Percentiles rank a stretch among this genome's conserved stretches.
Evolutionary conservation across 164 flowering plant species (phyloP).

Genomic region (Umbilicus rupestris): DNA sequence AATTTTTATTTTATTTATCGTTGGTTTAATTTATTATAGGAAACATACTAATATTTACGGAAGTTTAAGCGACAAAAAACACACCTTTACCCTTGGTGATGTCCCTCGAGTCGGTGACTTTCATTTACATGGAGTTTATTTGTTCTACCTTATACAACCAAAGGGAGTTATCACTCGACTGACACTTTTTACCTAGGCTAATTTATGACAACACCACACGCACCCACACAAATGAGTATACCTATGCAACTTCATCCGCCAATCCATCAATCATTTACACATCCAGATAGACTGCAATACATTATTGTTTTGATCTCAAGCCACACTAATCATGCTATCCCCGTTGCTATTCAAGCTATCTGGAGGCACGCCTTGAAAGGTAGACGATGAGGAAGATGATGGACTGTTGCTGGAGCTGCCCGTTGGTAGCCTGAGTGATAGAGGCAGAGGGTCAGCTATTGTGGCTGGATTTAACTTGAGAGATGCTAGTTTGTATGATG

Average conservation of each 20-base stretch:
- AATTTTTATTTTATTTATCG: too few relatives aligned
- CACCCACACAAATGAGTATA: neutral
- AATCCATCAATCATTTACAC: neutral
- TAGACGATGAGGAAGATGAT: slow-evolving; percentile 23
- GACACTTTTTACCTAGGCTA: neutral
- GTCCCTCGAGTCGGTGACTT: too few relatives aligned
- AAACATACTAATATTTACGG: too few relatives aligned
- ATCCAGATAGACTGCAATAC: neutral
- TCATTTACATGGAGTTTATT: too few relatives aligned
- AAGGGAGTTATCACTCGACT: too few relatives aligned
- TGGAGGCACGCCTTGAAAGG: slow-evolving; percentile 28
- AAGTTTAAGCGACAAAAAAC: too few relatives aligned
- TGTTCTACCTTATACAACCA: too few relatives aligned
- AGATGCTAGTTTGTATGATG: slow-evolving; percentile 41
- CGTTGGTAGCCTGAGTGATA: slow-evolving; percentile 34
- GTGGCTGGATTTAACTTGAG: slow-evolving; percentile 37
- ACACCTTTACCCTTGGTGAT: too few relatives aligned
- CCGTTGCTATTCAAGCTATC: slow-evolving; percentile 25
- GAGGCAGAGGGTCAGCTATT: slow-evolving; percentile 18
- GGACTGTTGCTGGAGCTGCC: slow-evolving; percentile 17
- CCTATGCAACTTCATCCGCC: neutral
- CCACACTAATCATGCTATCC: slow-evolving; percentile 58
- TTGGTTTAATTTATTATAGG: too few relatives aligned
- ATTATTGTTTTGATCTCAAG: slow-evolving; percentile 20
- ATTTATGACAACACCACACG: neutral